phyloP scores from a whole-genome alignment of 495 filamentous ascomycete species.

The Viridothelium virens region DNA sequence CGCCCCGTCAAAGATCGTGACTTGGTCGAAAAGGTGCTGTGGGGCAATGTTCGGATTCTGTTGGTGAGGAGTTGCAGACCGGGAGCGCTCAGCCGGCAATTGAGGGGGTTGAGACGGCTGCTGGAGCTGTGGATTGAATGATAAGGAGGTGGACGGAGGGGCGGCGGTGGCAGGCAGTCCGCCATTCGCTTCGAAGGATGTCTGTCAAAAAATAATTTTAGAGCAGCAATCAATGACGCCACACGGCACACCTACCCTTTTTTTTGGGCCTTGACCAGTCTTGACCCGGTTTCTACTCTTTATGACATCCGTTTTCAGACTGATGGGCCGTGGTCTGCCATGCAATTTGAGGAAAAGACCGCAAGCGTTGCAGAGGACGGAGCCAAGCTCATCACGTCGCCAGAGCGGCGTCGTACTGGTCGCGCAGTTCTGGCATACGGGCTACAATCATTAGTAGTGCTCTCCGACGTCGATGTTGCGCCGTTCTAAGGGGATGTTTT shows the following conservation, averaged over 20 bases:
- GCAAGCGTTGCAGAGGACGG: slow-evolving; percentile 98
- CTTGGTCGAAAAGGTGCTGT: slow-evolving; percentile 70
- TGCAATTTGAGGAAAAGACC: slow-evolving; percentile 96
- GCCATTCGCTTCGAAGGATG: slow-evolving; percentile 23
- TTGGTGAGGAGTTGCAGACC: not conserved
- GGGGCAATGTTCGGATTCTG: slow-evolving; percentile 56
- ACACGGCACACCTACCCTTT: slow-evolving; percentile 48
- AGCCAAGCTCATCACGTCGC: slow-evolving; percentile 91
- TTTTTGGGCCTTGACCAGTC: slow-evolving; percentile 77
- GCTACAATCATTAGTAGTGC: slow-evolving; percentile 51
- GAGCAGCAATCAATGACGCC: not conserved
- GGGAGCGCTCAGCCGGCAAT: slow-evolving; percentile 35
- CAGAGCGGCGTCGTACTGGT: slow-evolving; percentile 95
- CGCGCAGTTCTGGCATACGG: slow-evolving; percentile 92
- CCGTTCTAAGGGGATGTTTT: slow-evolving; percentile 1
- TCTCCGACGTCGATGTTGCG: not conserved
- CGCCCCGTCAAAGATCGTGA: slow-evolving; percentile 55
- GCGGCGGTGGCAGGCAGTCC: slow-evolving; percentile 32
- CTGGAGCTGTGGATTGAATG: slow-evolving; percentile 1
- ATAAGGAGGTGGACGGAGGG: not conserved
- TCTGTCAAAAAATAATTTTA: not conserved
- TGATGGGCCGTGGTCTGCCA: slow-evolving; percentile 83
- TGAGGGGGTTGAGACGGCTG: slow-evolving; percentile 32
- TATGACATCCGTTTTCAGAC: slow-evolving; percentile 97
- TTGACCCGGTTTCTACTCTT: slow-evolving; percentile 98